These are phyloP conservation scores for Phlyctochytrium bullatum DNA, from an alignment of 192 early-diverging fungal genomes.

Conservation along the genomic window DNA sequence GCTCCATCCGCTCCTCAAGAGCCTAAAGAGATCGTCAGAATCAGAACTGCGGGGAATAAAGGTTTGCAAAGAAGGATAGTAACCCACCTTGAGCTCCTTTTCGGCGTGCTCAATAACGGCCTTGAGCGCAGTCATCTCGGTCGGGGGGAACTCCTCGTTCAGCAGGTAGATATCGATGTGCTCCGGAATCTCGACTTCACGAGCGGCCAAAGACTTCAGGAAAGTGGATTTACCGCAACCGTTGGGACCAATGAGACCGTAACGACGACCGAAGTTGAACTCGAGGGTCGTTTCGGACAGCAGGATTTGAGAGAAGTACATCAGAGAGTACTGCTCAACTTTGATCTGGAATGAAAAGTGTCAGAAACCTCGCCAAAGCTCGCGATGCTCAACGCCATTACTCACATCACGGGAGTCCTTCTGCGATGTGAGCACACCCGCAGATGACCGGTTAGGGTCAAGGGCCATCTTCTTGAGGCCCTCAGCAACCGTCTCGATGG, in stretches of 20 bases:
- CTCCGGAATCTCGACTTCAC: constrained; percentile 92
- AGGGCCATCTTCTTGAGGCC: constrained; percentile 44
- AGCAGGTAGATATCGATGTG: constrained; percentile 97
- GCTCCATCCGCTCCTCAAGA: constrained; percentile 89
- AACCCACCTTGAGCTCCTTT: constrained; percentile 71
- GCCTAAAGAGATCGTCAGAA: constrained; percentile 42
- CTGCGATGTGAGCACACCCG: constrained; percentile 90
- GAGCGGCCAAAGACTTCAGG: constrained; percentile 83
- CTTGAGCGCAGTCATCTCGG: constrained; percentile 85
- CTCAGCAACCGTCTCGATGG: constrained; percentile 29
- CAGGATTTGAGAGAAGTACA: constrained; percentile 90
- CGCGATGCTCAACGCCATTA: background rate
- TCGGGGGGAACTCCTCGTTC: constrained; percentile 93
- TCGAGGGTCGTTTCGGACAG: constrained; percentile 92
- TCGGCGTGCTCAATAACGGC: constrained; percentile 90
- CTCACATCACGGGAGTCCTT: constrained; percentile 79
- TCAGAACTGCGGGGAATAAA: too few species aligned
- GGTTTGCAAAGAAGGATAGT: constrained; percentile 5
- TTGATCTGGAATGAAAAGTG: constrained; percentile 23
- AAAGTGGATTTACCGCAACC: constrained; percentile 97
- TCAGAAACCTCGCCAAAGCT: constrained; percentile 1
- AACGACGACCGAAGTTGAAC: constrained; percentile 97
- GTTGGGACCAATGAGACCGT: constrained; percentile 94
- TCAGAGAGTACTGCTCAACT: constrained; percentile 91
- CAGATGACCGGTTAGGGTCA: constrained; percentile 77